phyloP scores from a whole-genome alignment of 2,329 filamentous ascomycete genomes.

The Orbilia quercus region DNA sequence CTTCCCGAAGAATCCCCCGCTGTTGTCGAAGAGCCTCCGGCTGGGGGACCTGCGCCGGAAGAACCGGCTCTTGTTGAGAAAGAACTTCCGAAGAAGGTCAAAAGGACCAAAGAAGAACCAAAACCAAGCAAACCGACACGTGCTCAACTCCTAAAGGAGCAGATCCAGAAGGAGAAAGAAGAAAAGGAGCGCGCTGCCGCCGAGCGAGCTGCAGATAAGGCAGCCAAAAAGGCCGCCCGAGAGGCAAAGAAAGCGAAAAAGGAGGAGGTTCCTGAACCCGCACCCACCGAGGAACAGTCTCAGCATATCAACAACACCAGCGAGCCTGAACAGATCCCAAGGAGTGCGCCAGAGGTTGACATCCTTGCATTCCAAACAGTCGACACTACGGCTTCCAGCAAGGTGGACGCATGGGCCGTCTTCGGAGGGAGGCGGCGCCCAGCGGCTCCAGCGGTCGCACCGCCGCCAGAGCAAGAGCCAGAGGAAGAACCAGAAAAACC shows the following conservation, averaged over 20 bases:
- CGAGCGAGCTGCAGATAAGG: conserved; percentile 34
- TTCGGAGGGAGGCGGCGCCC: conserved; percentile 55
- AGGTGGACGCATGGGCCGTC: conserved; percentile 55
- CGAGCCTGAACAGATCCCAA: conserved; percentile 7
- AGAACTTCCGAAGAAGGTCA: conserved; percentile 41
- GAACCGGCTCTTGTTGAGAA: conserved; percentile 28
- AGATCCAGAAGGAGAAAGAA: conserved; percentile 44
- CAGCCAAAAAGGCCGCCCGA: conserved; percentile 25
- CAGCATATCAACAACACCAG: conserved; percentile 10
- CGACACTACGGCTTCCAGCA: conserved; percentile 55
- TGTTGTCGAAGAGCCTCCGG: conserved; percentile 13
- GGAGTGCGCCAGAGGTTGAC: conserved; percentile 32
- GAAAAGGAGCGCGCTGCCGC: conserved; percentile 43
- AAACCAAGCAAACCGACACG: conserved; percentile 38
- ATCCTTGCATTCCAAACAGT: conserved; percentile 50
- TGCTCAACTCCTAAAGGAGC: conserved; percentile 40
- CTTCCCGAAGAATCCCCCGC: conserved; percentile 16
- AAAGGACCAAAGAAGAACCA: conserved; percentile 33
- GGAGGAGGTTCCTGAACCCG: conserved; percentile 4
- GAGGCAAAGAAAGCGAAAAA: conserved; percentile 29
- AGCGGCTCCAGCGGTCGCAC: conserved; percentile 21
- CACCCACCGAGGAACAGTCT: conserved; percentile 24
- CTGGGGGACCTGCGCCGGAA: conserved; percentile 39
- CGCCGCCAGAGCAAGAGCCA: conserved; percentile 19
- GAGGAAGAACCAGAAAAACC: conserved; percentile 28